phyloP scores from a whole-genome alignment of 208 protist genomes.

The Crithidia bombi region DNA sequence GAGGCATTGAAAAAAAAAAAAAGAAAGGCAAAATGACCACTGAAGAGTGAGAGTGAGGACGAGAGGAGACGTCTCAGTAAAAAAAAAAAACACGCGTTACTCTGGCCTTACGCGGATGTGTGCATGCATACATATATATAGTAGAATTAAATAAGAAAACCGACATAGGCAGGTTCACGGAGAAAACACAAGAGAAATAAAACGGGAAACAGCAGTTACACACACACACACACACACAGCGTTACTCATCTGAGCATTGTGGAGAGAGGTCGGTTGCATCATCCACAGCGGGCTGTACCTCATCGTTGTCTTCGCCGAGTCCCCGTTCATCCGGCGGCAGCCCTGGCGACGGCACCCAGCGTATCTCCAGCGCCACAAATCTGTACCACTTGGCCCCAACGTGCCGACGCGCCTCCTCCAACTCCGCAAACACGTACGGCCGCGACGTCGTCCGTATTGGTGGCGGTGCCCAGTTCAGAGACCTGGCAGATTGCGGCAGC shows the following conservation, averaged over 20 bases:
- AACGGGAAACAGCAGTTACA: background rate
- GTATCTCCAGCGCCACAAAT: slow-evolving; percentile 22
- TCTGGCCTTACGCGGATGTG: slow-evolving; percentile 28
- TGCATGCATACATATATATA: slow-evolving; percentile 17
- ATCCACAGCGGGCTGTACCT: background rate
- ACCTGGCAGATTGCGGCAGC: background rate
- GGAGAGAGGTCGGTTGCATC: background rate
- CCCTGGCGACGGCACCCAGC: slow-evolving; percentile 26
- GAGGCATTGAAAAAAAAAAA: slow-evolving; percentile 10
- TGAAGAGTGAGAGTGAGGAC: too few species aligned
- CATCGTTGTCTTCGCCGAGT: background rate
- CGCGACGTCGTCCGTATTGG: background rate
- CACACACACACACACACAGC: slow-evolving; percentile 10
- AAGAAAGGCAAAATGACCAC: too few species aligned
- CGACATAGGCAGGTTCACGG: background rate
- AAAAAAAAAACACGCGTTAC: too few species aligned
- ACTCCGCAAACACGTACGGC: background rate
- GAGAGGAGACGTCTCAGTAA: too few species aligned
- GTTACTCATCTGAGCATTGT: too few species aligned
- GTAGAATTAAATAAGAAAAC: slow-evolving; percentile 7
- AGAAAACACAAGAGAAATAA: too few species aligned
- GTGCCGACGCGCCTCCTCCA: background rate
- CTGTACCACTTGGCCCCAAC: slow-evolving; percentile 21
- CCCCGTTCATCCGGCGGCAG: slow-evolving; percentile 22
- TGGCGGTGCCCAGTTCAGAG: background rate